Evolutionary conservation across 108 stramenopile species (phyloP).

Genomic region (Cylindrotheca fusiformis): DNA sequence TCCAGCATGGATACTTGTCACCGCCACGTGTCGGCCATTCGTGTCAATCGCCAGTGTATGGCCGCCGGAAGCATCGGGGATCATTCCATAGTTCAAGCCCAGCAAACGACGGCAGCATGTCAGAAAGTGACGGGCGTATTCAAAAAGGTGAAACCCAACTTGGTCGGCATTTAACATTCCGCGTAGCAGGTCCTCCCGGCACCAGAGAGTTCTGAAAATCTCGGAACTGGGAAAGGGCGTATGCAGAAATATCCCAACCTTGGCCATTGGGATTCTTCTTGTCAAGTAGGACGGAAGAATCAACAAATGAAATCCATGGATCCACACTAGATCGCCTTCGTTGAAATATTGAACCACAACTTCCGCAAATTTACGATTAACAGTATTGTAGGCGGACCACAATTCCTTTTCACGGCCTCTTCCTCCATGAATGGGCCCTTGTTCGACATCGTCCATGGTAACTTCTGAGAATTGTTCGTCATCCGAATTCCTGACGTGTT

Average conservation of each 20-base stretch:
- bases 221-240: constrained; percentile 98
- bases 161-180: constrained; percentile 97
- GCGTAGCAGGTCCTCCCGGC: constrained; percentile 90
- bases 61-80: constrained; percentile 83
- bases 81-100: constrained; percentile 93
- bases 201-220: constrained; percentile 94
- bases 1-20: constrained; percentile 96
- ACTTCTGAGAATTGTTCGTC: constrained; percentile 67
- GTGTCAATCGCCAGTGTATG: constrained; percentile 87
- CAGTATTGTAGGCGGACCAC: constrained; percentile 88
- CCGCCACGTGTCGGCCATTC: constrained; percentile 91
- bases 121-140: constrained; percentile 98
- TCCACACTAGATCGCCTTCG: constrained; percentile 95
- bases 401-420: constrained; percentile 81
- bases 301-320: constrained; percentile 98
- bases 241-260: constrained; percentile 95
- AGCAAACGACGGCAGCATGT: constrained; percentile 95
- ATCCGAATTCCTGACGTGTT: constrained; percentile 13
- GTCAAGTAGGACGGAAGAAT: constrained; percentile 94
- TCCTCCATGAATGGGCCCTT: constrained; percentile 85
- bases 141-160: constrained; percentile 99
- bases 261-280: constrained; percentile 82
- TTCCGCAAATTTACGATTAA: constrained; percentile 91
- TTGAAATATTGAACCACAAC: constrained; percentile 82
- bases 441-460: constrained; percentile 72